Evolutionary conservation across 441 rosid species (phyloP).

Genomic region (Brassica hybrid): DNA sequence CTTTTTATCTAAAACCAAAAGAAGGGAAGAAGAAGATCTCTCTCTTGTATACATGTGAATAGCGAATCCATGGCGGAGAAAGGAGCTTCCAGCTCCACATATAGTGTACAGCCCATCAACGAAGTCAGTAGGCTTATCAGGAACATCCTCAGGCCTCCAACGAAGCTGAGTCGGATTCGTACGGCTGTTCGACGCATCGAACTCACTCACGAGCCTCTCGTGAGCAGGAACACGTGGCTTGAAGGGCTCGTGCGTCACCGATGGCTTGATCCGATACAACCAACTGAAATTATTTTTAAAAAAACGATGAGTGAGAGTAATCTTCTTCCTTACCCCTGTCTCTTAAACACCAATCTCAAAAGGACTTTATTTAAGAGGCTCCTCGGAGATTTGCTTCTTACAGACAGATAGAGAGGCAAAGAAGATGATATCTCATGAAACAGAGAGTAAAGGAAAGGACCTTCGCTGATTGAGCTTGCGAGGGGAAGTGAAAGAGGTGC

Average conservation of each 20-base stretch:
- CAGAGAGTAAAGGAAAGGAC: conserved; percentile 25
- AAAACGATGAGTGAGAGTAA: no score
- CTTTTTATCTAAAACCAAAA: neutral
- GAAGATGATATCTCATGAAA: no score
- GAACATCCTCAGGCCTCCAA: conserved; percentile 88
- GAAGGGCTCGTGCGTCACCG: conserved; percentile 95
- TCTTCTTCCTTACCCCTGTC: no score
- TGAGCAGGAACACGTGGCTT: conserved; percentile 68
- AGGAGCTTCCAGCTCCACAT: conserved; percentile 96
- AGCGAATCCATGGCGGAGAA: conserved; percentile 91
- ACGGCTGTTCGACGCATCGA: conserved; percentile 63
- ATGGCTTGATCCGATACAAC: conserved; percentile 91
- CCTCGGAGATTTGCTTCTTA: no score
- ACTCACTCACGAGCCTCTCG: conserved; percentile 77
- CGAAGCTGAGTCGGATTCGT: conserved; percentile 92
- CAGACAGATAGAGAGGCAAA: no score
- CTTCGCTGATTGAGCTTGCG: conserved; percentile 82
- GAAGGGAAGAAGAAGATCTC: conserved; percentile 19
- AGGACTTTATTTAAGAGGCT: no score
- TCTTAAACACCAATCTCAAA: no score
- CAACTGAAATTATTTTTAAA: conserved; percentile 66
- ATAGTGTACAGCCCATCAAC: conserved; percentile 81
- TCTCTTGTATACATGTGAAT: conserved; percentile 74
- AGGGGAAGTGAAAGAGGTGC: conserved; percentile 94
- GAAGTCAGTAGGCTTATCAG: conserved; percentile 72